Evolutionary conservation across 1,284 basidiomycete genomes (phyloP).

Genomic region (Cutaneotrichosporon spelunceum): DNA sequence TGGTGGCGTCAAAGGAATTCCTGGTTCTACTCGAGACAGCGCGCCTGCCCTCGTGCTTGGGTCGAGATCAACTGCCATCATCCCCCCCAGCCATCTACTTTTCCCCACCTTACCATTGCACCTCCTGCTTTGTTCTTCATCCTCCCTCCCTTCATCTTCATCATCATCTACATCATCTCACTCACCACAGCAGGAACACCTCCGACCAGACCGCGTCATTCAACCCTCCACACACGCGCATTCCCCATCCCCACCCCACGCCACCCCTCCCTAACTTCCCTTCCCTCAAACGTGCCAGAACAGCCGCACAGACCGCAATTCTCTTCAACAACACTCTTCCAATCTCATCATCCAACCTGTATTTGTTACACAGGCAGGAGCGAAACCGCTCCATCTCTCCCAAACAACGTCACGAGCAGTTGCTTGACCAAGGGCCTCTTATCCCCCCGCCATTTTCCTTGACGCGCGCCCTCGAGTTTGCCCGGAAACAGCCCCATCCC

Average conservation of each 20-base stretch:
- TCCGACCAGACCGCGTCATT: background rate
- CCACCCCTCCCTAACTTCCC: background rate
- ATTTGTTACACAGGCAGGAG: background rate
- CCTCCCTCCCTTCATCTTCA: background rate
- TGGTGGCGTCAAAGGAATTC: background rate
- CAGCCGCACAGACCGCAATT: background rate
- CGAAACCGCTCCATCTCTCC: background rate
- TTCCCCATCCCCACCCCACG: background rate
- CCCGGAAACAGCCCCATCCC: background rate
- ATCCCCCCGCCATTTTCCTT: background rate
- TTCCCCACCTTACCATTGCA: background rate
- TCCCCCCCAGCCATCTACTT: background rate
- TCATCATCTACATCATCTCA: background rate
- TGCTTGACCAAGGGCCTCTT: constrained; percentile 1
- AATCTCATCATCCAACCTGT: background rate
- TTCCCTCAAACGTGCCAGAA: background rate
- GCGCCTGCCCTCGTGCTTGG: background rate
- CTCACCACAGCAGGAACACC: background rate
- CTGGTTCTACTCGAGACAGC: background rate
- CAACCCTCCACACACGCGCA: background rate
- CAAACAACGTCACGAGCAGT: background rate
- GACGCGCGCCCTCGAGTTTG: background rate
- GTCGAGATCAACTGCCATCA: background rate
- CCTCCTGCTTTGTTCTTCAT: background rate
- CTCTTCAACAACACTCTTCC: constrained; percentile 8